Evolutionary conservation across 129 eudicot species (phyloP).

Genomic region (Tagetes erecta): DNA sequence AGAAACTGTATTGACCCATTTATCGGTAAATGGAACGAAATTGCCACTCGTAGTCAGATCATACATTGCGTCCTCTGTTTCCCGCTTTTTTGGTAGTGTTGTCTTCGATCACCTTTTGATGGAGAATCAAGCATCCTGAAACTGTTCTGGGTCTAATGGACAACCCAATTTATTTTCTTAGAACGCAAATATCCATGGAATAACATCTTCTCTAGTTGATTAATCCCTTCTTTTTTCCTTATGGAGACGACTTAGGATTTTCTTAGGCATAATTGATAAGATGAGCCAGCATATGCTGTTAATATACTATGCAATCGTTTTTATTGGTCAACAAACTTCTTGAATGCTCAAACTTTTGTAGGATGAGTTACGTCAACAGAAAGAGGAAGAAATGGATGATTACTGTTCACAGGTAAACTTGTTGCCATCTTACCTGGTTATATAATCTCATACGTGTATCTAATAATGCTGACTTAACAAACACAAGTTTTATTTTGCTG

Average conservation of each 20-base stretch:
- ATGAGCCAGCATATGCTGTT: background rate
- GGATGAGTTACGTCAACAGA: slow-evolving; percentile 94
- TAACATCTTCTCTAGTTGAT: background rate
- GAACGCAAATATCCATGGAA: background rate
- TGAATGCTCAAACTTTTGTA: slow-evolving; percentile 23
- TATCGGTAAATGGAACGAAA: background rate
- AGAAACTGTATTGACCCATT: background rate
- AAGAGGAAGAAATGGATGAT: slow-evolving; percentile 97
- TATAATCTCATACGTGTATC: background rate
- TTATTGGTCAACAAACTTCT: slow-evolving; percentile 9
- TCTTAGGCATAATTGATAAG: background rate
- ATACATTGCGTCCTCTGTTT: background rate
- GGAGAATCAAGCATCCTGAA: background rate
- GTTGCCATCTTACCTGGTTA: slow-evolving; percentile 3
- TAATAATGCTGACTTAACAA: background rate
- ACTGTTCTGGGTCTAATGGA: background rate
- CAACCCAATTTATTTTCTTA: background rate
- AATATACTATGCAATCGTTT: background rate
- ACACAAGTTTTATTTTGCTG: slow-evolving; percentile 10
- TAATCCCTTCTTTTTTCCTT: background rate
- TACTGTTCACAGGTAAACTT: slow-evolving; percentile 84
- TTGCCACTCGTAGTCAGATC: background rate
- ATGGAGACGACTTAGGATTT: background rate
- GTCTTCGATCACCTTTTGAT: background rate
- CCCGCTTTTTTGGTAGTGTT: background rate